Evolutionary conservation across 345 rosid genomes (phyloP).

Genomic region (Heritiera littoralis): DNA sequence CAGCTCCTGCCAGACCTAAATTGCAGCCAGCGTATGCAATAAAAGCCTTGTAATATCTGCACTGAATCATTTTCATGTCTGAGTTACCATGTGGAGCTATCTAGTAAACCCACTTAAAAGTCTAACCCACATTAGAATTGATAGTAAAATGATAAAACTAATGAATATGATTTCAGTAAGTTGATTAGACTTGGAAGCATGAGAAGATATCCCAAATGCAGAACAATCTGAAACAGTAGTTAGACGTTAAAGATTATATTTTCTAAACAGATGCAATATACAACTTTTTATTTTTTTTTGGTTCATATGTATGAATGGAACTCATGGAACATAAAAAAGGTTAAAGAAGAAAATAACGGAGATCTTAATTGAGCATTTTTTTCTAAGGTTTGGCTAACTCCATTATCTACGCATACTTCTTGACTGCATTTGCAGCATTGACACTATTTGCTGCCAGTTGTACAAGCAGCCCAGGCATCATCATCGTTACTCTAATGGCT

Average conservation of each 20-base stretch:
- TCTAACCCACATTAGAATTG: not conserved
- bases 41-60: constrained; percentile 48
- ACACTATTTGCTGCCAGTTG: too few species aligned
- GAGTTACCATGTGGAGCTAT: constrained; percentile 6
- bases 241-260: not conserved
- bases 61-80: constrained; percentile 22
- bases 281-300: too few species aligned
- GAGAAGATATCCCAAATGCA: not conserved
- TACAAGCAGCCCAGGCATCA: too few species aligned
- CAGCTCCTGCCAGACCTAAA: constrained; percentile 36
- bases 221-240: not conserved
- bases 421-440: too few species aligned
- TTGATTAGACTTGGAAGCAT: not conserved
- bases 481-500: not conserved
- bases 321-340: not conserved
- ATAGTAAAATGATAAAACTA: not conserved
- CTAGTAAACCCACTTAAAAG: not conserved
- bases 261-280: too few species aligned
- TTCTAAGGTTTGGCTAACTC: not conserved
- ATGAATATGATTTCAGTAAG: not conserved
- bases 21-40: constrained; percentile 37
- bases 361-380: not conserved
- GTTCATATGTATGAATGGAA: not conserved
- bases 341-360: not conserved
- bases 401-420: not conserved